A percentile compares a stretch with the other conserved stretches of the same genome.
These are phyloP conservation scores for Macaranga tanarius DNA, from an alignment of 441 rosid genomes.

Conservation along the genomic window DNA sequence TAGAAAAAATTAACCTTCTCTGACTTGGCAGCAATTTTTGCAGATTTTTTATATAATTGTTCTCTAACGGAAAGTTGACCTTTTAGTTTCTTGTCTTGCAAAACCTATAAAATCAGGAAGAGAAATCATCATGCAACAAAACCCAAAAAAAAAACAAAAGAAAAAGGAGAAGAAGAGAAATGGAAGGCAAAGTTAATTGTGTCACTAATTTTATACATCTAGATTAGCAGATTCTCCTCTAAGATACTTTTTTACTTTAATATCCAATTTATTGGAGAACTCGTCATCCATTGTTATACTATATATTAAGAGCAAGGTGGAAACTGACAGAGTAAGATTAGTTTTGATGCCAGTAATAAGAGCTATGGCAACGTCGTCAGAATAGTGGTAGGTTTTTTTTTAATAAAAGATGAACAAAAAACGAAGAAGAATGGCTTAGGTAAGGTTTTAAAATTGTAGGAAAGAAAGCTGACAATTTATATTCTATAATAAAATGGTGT, in stretches of 20 bases:
- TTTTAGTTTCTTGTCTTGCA: conserved; percentile 76
- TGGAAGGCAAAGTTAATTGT: neutral
- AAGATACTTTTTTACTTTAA: conserved; percentile 63
- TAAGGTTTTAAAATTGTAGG: too few species aligned
- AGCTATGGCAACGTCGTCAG: too few species aligned
- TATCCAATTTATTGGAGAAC: conserved; percentile 51
- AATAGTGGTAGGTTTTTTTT: too few species aligned
- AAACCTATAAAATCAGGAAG: conserved; percentile 35
- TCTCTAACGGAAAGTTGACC: conserved; percentile 74
- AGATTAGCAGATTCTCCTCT: conserved; percentile 79
- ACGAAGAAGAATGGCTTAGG: too few species aligned
- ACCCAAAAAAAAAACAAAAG: neutral
- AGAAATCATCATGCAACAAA: neutral
- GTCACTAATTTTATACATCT: conserved; percentile 46
- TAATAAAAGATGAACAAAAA: too few species aligned
- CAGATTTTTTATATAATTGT: conserved; percentile 59
- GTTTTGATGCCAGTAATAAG: too few species aligned
- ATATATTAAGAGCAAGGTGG: too few species aligned
- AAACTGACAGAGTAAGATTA: too few species aligned
- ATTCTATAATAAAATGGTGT: too few species aligned
- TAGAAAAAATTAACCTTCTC: conserved; percentile 59
- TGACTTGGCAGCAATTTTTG: conserved; percentile 75
- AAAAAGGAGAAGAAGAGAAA: neutral
- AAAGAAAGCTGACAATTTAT: too few species aligned
- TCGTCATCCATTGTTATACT: conserved; percentile 28